These are phyloP conservation scores for Kwoniella heveanensis DNA, from an alignment of 768 basidiomycete species.

Conservation along the genomic window DNA sequence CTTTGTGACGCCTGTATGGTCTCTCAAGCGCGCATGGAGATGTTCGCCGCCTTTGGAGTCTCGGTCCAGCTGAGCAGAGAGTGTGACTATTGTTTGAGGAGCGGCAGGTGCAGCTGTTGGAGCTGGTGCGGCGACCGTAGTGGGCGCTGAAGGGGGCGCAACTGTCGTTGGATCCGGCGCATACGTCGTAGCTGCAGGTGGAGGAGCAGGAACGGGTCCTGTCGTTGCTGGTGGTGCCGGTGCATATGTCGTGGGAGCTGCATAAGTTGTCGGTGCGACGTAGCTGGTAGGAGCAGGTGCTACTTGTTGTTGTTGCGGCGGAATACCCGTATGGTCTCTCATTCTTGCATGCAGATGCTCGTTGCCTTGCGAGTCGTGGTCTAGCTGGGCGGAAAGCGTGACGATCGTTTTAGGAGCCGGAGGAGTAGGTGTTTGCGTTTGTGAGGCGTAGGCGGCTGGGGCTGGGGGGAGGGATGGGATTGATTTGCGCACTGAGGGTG, in stretches of 20 bases:
- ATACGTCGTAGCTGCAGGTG: background rate
- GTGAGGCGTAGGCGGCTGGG: slow-evolving; percentile 11
- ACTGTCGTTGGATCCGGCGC: too few species aligned
- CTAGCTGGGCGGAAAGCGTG: slow-evolving; percentile 33
- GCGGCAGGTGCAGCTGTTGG: background rate
- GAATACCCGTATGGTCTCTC: slow-evolving; percentile 10
- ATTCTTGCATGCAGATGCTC: slow-evolving; percentile 27
- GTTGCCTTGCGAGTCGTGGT: slow-evolving; percentile 30
- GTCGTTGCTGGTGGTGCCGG: background rate
- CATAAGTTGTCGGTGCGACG: background rate
- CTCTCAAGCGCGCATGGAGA: slow-evolving; percentile 12
- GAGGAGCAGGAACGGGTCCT: slow-evolving; percentile 8
- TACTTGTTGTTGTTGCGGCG: background rate
- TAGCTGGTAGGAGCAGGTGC: background rate
- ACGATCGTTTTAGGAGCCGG: slow-evolving; percentile 27
- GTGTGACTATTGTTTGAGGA: slow-evolving; percentile 29
- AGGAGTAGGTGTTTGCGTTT: background rate
- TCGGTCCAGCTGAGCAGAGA: slow-evolving; percentile 35
- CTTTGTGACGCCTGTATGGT: slow-evolving; percentile 10
- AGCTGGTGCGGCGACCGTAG: background rate
- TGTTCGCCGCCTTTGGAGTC: slow-evolving; percentile 37
- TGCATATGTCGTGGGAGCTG: slow-evolving; percentile 1
- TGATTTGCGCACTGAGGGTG: slow-evolving; percentile 10
- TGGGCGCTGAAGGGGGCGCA: too few species aligned
- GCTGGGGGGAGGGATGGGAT: slow-evolving; percentile 6